Base-by-base conservation (phyloP, 2,329 filamentous ascomycete species). In the Myriangium duriaei region DNA sequence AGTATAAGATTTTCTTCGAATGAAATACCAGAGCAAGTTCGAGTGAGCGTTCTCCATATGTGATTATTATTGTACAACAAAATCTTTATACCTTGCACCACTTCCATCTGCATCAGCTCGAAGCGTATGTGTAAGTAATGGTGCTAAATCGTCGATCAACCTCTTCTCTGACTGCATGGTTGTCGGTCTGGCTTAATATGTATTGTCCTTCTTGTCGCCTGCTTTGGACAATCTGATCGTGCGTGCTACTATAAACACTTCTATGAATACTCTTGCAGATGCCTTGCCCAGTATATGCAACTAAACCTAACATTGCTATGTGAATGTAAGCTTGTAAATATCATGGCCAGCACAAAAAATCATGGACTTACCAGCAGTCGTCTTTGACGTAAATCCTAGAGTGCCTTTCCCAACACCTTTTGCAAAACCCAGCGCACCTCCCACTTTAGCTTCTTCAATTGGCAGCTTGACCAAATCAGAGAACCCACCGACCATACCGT, bases 271-370 rank as follows among this genome's bases (percentile, higher is more conserved):
- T 42, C 28, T 29, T 21, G 12, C 30, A 42, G 10, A 40, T 30
- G 9, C 40, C 40, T 11, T 37, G 33, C n/a, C 34, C 35, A 13
- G 39, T 29, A 32, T 41, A 41, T 12, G 39, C 39, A 11, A 41
- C 34, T 15, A 41, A 17, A 14, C 39, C 39, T 11, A 41, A 11
- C 1, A 26, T 30, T 11, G 30, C 30, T 32, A 16, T 4, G n/a
- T n/a, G n/a, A n/a, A n/a, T n/a, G n/a, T n/a, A n/a, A n/a, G n/a
- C n/a, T n/a, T n/a, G n/a, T n/a, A n/a, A n/a, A 5, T 4, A 5
- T 11, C 5, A 11, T 32, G 5, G 18, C 6, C 13, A 32, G 30
- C 11, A 15, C 30, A 4, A 11, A 13, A 15, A 4, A 16, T 15
- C 18, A 13, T 11, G n/a, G 11, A 32, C 30, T 15, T 32, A 11